Evolutionary conservation across 2,329 filamentous ascomycete species (phyloP), one percentile per base, ranked within the genome.

Genomic region (Calonectria pseudoreteaudii): DNA sequence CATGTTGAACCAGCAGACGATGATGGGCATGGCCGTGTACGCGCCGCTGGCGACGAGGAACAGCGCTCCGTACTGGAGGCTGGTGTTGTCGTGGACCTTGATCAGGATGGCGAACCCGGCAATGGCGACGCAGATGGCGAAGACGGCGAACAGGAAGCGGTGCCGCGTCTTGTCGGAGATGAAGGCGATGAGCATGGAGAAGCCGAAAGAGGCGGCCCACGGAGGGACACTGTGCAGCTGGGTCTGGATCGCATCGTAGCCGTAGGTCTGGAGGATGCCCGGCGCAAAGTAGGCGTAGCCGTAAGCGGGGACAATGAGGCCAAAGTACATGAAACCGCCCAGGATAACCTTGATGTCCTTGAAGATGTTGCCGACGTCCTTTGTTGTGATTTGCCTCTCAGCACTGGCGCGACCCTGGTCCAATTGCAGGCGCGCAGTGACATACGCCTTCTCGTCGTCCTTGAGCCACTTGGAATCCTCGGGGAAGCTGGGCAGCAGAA

Each of bases 1-100:
- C 91, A 95, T 95, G 78, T 93, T 93, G 83, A 93, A 95, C 94
- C 94, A 96, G 83, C 93, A 95, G 10, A 95, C 90, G 53, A 95
- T 91, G 36, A 98, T 92, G 0, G 96, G 95, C 93, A 98, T 96
- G n/a, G 95, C 94, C 1, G 92, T 92, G 85, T 97, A 98, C 0
- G 91, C 90, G 65, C 95, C 95, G 86, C 92, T 92, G 2, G 94
- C 93, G 65, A 97, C 91, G 38, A 98, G 87, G 87, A 97, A 98
- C 0, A 98, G 89, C 0, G 93, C 94, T 0, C 88, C 93, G 80
- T 98, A 98, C 82, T 97, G 90, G 9, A 94, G 85, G 16, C 89
- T 75, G 0, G 86, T 87, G 82, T 95, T 90, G 81, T 94, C 85
- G 83, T 96, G 93, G 7, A 96, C 90, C 14, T 87, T 86, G 64